These are phyloP conservation scores for Jimgerdemannia lactiflua DNA, from an alignment of 192 early-diverging fungal genomes.

Conservation along the genomic window DNA sequence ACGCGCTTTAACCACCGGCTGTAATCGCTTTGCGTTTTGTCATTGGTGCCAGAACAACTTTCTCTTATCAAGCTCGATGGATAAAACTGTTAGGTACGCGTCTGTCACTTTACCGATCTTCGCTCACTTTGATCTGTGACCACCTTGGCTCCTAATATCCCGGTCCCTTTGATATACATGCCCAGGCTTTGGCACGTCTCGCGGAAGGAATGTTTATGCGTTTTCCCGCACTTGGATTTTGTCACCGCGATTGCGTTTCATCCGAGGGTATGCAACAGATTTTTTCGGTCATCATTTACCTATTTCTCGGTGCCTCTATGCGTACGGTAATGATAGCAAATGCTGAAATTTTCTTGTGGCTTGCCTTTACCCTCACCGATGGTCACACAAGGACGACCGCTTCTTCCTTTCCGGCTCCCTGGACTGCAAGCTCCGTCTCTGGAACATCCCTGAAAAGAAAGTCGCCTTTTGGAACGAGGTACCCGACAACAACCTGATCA, in stretches of 20 bases:
- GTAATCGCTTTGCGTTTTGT: too few relatives aligned
- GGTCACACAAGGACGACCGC: conserved; percentile 58
- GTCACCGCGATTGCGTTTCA: conserved; percentile 82
- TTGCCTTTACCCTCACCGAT: neutral
- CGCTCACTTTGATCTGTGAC: too few relatives aligned
- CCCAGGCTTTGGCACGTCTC: conserved; percentile 79
- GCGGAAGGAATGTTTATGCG: conserved; percentile 69
- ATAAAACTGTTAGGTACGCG: conserved; percentile 66
- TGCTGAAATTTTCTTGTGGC: conserved; percentile 1
- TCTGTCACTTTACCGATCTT: too few relatives aligned
- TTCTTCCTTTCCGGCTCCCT: conserved; percentile 79
- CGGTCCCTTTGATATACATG: neutral
- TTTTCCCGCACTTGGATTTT: conserved; percentile 74
- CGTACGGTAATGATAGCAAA: too few relatives aligned
- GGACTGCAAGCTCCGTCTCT: conserved; percentile 75
- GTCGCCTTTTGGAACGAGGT: conserved; percentile 77
- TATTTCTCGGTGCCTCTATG: too few relatives aligned
- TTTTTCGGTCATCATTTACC: conserved; percentile 8
- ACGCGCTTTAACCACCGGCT: too few relatives aligned
- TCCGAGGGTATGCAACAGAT: conserved; percentile 54
- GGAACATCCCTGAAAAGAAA: conserved; percentile 78
- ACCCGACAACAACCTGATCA: conserved; percentile 67
- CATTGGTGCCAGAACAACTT: conserved; percentile 56
- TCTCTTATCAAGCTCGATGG: conserved; percentile 76
- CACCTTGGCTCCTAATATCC: neutral